A percentile compares a stretch with the other conserved stretches of the same genome.
Evolutionary conservation across 2,329 filamentous ascomycete species (phyloP).

Genomic region (Colletotrichum plurivorum): DNA sequence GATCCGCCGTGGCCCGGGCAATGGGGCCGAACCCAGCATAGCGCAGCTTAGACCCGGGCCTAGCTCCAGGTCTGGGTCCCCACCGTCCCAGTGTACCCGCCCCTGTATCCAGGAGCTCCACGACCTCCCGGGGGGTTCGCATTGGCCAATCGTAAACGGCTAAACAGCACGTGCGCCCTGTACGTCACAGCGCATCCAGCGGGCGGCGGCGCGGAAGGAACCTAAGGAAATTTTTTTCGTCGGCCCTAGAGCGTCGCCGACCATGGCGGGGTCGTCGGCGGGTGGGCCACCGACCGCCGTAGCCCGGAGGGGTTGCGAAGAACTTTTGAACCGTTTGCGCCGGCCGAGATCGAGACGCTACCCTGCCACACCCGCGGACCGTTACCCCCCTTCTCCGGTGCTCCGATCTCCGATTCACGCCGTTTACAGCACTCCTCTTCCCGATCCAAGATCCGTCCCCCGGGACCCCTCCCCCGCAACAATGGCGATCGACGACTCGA

Average conservation of each 20-base stretch:
- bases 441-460: not conserved
- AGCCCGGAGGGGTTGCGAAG: constrained; percentile 14
- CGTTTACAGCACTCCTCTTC: not conserved
- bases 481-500: constrained; percentile 62
- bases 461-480: constrained; percentile 15
- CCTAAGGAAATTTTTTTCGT: constrained; percentile 15
- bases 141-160: constrained; percentile 37
- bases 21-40: constrained; percentile 1
- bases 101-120: constrained; percentile 9
- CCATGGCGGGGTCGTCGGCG: constrained; percentile 36
- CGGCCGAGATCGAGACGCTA: constrained; percentile 25
- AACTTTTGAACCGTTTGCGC: constrained; percentile 20
- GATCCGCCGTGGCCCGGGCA: not conserved
- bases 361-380: constrained; percentile 25
- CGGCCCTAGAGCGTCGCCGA: no score
- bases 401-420: constrained; percentile 26
- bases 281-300: not conserved
- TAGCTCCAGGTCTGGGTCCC: constrained; percentile 24
- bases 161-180: constrained; percentile 32
- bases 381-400: not conserved
- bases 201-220: not conserved
- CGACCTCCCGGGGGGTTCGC: constrained; percentile 20
- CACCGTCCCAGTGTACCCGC: constrained; percentile 13
- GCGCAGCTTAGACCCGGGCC: constrained; percentile 16
- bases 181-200: constrained; percentile 33